Base-by-base conservation (phyloP, 768 basidiomycete species). In the Butyriboletus loyo region DNA sequence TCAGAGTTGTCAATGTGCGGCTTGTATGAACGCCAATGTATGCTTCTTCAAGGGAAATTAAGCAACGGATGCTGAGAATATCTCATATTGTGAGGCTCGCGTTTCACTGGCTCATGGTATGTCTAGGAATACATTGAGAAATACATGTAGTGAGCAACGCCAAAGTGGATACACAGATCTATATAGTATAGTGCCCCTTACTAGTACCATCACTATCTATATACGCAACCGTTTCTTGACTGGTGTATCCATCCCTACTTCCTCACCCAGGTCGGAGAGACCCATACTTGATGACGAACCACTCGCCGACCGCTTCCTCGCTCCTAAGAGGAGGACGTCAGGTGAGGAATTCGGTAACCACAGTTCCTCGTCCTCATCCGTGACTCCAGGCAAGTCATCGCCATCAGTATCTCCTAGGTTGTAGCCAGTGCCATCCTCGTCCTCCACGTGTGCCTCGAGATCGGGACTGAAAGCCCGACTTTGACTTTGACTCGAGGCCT, bases 261-360 rank as follows among this genome's bases (percentile, higher is more conserved):
- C 55, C 19, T 54, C 64, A 19, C 24, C 51, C 7, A 37, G 47
- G 45, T 66, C 65, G 5, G 59, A 60, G 41, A 53, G 44, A 11
- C 58, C 60, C 25, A 49, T 46, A n/a, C 64, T 65, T 2, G 66
- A 67, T 0, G 67, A 68, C 27, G 63, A 64, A 24, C 56, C 54
- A 27, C 67, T 63, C 39, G 57, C 52, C 7, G 52, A 30, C n/a
- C 67, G 69, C 34, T 69, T 67, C 52, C 61, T 57, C 30, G 40
- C 1, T 35, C 57, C 50, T 15, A 79, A 54, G 2, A 75, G 60
- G 7, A 76, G 54, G 10, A 77, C 52, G 53, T 75, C 73, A 1
- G 78, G 79, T 9, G 78, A 78, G 31, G 72, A 74, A 25, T 41
- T 49, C 15, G 74, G 70, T 19, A 78, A 61, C 61, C 70, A 67